Conservation (phyloP, 805 yeast genomes). For the Starmerella riodocensis region DNA sequence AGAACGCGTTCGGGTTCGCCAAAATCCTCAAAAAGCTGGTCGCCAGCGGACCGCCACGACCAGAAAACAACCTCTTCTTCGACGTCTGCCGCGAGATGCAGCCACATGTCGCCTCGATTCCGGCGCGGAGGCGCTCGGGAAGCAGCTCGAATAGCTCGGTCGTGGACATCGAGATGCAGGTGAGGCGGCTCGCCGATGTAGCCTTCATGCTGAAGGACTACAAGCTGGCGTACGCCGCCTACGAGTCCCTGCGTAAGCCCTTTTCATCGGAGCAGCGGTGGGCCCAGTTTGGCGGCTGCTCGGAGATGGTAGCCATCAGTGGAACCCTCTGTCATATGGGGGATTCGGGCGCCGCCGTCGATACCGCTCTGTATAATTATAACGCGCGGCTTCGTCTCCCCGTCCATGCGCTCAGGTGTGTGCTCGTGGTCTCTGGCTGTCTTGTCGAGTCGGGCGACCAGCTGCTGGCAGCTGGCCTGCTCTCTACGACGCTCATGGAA, state of each 20-base stretch:
- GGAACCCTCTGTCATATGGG: constrained; percentile 40
- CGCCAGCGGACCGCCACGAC: constrained; percentile 16
- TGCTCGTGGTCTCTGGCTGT: constrained; percentile 58
- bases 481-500: constrained; percentile 34
- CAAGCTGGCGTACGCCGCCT: constrained; percentile 67
- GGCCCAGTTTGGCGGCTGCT: constrained; percentile 67
- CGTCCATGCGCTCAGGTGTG: constrained; percentile 56
- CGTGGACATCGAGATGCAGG: constrained; percentile 40
- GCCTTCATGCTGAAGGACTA: constrained; percentile 82
- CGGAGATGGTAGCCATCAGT: constrained; percentile 74
- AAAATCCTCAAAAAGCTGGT: constrained; percentile 16
- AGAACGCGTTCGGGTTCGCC: constrained; percentile 14
- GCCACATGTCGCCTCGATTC: constrained; percentile 19
- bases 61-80: constrained; percentile 15
- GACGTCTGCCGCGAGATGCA: constrained; percentile 16
- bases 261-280: constrained; percentile 66
- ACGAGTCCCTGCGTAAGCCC: constrained; percentile 71
- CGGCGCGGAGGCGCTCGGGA: constrained; percentile 4
- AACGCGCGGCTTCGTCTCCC: constrained; percentile 56
- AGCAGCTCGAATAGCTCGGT: too few species aligned
- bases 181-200: constrained; percentile 84
- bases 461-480: constrained; percentile 35
- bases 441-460: constrained; percentile 32
- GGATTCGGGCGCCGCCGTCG: constrained; percentile 35
- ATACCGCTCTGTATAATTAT: constrained; percentile 61